Conservation (phyloP, 805 yeast species). For the Barnettozyma botsteinii region DNA sequence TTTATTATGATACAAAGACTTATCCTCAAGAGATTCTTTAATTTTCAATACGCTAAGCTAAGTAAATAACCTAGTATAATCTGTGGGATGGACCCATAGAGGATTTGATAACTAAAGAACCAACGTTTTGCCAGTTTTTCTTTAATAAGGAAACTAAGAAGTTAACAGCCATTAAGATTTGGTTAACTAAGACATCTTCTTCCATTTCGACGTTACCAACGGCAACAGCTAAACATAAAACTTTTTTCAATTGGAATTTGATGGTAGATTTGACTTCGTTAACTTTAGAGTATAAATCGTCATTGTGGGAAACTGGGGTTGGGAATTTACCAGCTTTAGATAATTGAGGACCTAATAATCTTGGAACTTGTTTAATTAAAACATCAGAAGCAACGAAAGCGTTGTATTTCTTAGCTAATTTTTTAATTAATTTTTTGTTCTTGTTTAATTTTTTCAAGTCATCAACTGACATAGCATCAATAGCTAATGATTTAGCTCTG, state of each 20-base stretch:
- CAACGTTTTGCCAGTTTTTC: conserved; percentile 99
- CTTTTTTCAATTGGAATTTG: conserved; percentile 99
- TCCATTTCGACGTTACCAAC: conserved; percentile 99
- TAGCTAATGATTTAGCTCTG: conserved; percentile 99
- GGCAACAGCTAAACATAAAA: conserved; percentile 98
- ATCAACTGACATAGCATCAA: conserved; percentile 99
- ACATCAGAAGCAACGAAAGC: conserved; percentile 99
- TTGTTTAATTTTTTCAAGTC: conserved; percentile 99
- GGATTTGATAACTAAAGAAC: conserved; percentile 97
- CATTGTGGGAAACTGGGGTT: conserved; percentile 99
- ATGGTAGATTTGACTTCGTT: conserved; percentile 98
- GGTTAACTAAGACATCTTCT: conserved; percentile 92
- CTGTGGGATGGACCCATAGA: conserved; percentile 99
- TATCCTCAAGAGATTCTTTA: not conserved
- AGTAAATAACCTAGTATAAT: conserved; percentile 73
- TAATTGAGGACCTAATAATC: conserved; percentile 99
- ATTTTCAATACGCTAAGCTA: no score
- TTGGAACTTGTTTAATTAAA: conserved; percentile 99
- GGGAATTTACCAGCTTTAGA: conserved; percentile 99
- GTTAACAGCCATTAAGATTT: conserved; percentile 98
- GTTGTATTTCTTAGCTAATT: conserved; percentile 99
- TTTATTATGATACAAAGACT: no score
- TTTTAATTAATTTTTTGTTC: conserved; percentile 99
- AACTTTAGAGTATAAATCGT: conserved; percentile 93
- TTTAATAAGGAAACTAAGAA: conserved; percentile 97